These are phyloP conservation scores for Acer negundo DNA, from an alignment of 345 rosid genomes.

Conservation along the genomic window DNA sequence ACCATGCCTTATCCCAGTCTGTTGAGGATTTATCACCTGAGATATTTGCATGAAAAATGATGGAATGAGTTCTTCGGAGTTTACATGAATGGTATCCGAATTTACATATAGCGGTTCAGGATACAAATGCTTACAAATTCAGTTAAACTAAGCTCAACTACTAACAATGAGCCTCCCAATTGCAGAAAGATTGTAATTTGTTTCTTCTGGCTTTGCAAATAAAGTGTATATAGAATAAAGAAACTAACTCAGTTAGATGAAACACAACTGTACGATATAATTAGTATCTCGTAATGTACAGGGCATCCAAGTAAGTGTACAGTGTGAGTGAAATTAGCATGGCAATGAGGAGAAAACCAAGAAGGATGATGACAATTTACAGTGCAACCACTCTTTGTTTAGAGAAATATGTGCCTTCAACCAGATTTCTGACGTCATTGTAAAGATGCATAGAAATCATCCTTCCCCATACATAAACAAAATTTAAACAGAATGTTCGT, in stretches of 20 bases:
- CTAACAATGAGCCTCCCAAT: neutral
- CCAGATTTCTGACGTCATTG: neutral
- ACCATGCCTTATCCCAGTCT: constrained; percentile 97
- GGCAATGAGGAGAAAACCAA: neutral
- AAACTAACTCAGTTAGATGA: neutral
- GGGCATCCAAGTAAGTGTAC: neutral
- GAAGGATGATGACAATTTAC: neutral
- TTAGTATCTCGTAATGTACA: neutral
- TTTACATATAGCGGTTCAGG: neutral
- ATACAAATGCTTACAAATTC: neutral
- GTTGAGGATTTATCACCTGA: constrained; percentile 72
- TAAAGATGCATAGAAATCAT: neutral
- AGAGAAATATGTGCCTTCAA: no score
- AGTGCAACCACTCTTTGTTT: neutral
- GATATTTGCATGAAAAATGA: constrained; percentile 7
- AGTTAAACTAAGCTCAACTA: neutral
- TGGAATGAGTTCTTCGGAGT: neutral
- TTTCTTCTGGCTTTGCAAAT: neutral
- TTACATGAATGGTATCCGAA: neutral
- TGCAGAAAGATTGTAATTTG: neutral
- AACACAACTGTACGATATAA: neutral
- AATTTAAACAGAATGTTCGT: neutral
- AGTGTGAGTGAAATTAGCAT: neutral
- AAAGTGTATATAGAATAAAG: neutral
- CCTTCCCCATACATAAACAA: neutral